phyloP scores from a whole-genome alignment of 495 filamentous ascomycete genomes.

The Lasiosphaeriaceae sp. region DNA sequence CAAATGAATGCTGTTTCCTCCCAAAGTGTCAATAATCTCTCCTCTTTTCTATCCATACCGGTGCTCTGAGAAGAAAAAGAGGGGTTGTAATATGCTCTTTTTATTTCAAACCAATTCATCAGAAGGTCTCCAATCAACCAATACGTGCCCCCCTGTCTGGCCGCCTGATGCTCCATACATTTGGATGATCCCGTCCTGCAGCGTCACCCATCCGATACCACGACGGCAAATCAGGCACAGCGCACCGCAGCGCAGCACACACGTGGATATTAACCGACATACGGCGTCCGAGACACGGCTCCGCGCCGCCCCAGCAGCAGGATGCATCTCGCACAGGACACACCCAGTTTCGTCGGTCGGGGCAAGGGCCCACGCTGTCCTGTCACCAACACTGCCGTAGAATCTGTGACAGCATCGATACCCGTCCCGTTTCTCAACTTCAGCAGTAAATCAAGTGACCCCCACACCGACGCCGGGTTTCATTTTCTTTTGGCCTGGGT shows the following conservation, averaged over 20 bases:
- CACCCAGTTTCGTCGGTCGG: background rate
- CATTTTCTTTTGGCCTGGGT: slow-evolving; percentile 15
- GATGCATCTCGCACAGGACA: slow-evolving; percentile 17
- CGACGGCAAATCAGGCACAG: background rate
- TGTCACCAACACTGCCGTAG: background rate
- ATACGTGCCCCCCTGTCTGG: background rate
- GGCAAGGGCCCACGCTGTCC: background rate
- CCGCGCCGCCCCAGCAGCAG: background rate
- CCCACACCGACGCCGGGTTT: background rate
- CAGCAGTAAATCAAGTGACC: background rate
- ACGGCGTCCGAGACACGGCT: background rate
- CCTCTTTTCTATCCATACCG: too few species aligned
- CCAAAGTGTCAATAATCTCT: too few species aligned
- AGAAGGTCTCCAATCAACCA: background rate
- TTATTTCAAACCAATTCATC: too few species aligned
- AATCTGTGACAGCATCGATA: slow-evolving; percentile 4
- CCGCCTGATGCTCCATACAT: background rate
- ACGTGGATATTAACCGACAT: background rate
- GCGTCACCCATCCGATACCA: slow-evolving; percentile 4
- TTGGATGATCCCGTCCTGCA: slow-evolving; percentile 5
- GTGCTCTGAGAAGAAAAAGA: too few species aligned
- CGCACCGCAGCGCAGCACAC: too few species aligned
- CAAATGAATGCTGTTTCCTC: too few species aligned
- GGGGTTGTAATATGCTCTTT: too few species aligned
- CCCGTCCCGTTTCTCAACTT: background rate